Conservation (phyloP, 2,329 filamentous ascomycete species). For the Dactylella cylindrospora region DNA sequence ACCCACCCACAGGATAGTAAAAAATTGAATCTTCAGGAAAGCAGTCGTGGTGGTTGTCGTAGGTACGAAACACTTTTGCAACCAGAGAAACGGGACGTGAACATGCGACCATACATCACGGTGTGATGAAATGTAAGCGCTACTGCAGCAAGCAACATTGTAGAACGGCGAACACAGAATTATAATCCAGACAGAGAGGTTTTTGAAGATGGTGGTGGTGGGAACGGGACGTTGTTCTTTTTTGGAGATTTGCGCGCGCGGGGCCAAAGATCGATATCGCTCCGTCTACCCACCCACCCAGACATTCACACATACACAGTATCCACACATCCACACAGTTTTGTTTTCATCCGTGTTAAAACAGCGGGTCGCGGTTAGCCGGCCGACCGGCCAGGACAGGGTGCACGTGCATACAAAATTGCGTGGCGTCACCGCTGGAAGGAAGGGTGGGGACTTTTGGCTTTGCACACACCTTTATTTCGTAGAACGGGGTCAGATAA, state of each 20-base stretch:
- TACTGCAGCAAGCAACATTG: conserved; percentile 1
- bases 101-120: conserved; percentile 10
- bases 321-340: too few species aligned
- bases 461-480: too few species aligned
- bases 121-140: background rate
- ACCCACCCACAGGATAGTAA: too few species aligned
- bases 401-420: background rate
- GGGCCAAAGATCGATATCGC: too few species aligned
- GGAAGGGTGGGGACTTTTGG: too few species aligned
- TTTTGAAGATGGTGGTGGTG: conserved; percentile 20
- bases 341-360: too few species aligned
- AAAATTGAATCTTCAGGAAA: conserved; percentile 8
- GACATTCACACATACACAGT: too few species aligned
- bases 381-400: too few species aligned
- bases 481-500: too few species aligned
- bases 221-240: conserved; percentile 31
- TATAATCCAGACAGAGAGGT: conserved; percentile 23
- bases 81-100: background rate
- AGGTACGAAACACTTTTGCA: background rate
- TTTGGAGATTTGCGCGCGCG: too few species aligned
- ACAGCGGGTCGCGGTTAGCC: conserved; percentile 35
- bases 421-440: too few species aligned
- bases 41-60: conserved; percentile 1
- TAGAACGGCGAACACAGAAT: conserved; percentile 37
- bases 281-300: too few species aligned